Percentiles rank a stretch among this genome's conserved stretches.
phyloP scores from a whole-genome alignment of 23 red algal genomes.

The Agarophyton chilense region DNA sequence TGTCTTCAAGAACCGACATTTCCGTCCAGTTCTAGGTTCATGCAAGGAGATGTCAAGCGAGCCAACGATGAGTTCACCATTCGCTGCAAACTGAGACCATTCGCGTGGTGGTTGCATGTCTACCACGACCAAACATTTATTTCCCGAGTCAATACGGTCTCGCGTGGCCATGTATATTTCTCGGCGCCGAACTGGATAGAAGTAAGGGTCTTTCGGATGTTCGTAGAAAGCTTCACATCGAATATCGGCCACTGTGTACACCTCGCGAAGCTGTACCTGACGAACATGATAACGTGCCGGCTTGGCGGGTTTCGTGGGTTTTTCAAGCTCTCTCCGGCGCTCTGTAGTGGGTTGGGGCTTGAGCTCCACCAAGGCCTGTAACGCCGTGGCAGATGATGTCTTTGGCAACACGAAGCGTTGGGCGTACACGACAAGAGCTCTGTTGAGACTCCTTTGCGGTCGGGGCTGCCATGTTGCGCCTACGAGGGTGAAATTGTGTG shows the following conservation, averaged over 20 bases:
- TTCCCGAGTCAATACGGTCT: constrained; percentile 40
- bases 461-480: background rate
- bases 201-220: constrained; percentile 45
- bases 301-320: background rate
- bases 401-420: background rate
- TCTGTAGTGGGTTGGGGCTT: background rate
- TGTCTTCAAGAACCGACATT: constrained; percentile 1
- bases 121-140: constrained; percentile 53
- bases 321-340: background rate
- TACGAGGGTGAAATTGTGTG: background rate
- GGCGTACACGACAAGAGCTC: background rate
- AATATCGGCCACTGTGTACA: constrained; percentile 74
- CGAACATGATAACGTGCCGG: constrained; percentile 36
- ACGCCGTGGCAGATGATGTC: background rate
- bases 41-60: constrained; percentile 62
- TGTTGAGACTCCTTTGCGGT: background rate
- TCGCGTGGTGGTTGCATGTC: constrained; percentile 27
- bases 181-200: constrained; percentile 52
- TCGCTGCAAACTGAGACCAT: constrained; percentile 16
- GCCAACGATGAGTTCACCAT: constrained; percentile 58
- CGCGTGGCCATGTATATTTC: constrained; percentile 69
- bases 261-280: constrained; percentile 21
- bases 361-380: background rate
- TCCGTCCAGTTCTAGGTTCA: constrained; percentile 12
- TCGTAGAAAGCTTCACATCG: constrained; percentile 67